A percentile compares a stretch with the other conserved stretches of the same genome.
Evolutionary conservation across 2,329 filamentous ascomycete species (phyloP).

Genomic region (Colletotrichum spinosum): DNA sequence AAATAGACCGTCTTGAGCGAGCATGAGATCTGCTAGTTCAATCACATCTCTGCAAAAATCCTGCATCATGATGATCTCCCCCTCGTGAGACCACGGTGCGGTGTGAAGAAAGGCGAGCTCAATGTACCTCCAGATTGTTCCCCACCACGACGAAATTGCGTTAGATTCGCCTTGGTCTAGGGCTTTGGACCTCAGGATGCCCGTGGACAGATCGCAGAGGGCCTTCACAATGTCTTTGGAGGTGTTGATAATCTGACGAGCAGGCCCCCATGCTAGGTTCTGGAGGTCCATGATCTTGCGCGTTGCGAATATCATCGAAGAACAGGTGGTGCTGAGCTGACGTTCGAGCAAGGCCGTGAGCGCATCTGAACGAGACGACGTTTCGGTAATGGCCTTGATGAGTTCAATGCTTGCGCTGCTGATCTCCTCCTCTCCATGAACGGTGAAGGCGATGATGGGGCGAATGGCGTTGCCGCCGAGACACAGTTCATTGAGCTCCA

Average conservation of each 20-base stretch:
- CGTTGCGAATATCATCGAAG: constrained; percentile 55
- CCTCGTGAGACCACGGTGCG: constrained; percentile 82
- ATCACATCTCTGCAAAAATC: constrained; percentile 96
- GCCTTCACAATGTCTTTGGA: constrained; percentile 67
- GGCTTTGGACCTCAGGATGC: constrained; percentile 65
- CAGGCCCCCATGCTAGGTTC: constrained; percentile 66
- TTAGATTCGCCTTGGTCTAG: constrained; percentile 71
- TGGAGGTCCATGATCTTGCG: constrained; percentile 48
- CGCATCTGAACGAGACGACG: constrained; percentile 60
- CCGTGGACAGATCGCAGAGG: constrained; percentile 67
- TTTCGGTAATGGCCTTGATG: constrained; percentile 81
- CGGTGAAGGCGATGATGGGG: constrained; percentile 81
- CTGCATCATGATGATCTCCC: constrained; percentile 84
- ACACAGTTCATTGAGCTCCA: constrained; percentile 77
- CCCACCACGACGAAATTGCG: constrained; percentile 84
- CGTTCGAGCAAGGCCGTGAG: constrained; percentile 58
- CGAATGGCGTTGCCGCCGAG: constrained; percentile 75
- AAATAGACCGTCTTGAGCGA: constrained; percentile 87
- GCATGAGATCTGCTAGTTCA: constrained; percentile 88
- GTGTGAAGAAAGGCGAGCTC: constrained; percentile 83
- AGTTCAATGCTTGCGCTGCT: constrained; percentile 85
- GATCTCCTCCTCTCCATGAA: constrained; percentile 83
- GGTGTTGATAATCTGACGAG: constrained; percentile 67
- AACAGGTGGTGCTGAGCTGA: constrained; percentile 55
- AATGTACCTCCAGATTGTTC: constrained; percentile 83